Conservation (phyloP, 345 rosid genomes). For the Eucalyptus virginea region DNA sequence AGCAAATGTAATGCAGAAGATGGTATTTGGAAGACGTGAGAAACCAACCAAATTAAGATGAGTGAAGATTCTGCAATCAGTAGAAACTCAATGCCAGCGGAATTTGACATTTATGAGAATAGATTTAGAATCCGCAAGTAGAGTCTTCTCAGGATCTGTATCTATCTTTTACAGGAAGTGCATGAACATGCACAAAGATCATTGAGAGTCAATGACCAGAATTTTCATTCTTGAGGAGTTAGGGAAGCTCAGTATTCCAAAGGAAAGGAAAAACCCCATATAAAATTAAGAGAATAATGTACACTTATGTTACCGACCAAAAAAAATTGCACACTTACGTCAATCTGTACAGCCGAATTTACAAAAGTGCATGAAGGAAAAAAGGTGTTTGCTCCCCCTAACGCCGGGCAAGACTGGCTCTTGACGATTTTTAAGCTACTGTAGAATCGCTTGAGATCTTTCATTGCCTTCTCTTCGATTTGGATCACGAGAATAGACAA, state of each 20-base stretch:
- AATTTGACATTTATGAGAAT: not conserved
- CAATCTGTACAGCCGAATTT: slow-evolving; percentile 22
- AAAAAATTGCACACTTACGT: too few relatives aligned
- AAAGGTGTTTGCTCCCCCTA: not conserved
- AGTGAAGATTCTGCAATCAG: not conserved
- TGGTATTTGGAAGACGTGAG: not conserved
- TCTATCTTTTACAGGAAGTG: not conserved
- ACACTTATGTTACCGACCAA: not conserved
- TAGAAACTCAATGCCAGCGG: not conserved
- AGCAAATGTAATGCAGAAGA: not conserved
- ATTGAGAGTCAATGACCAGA: not conserved
- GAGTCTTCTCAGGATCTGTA: not conserved
- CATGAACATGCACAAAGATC: not conserved
- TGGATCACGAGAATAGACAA: slow-evolving; percentile 83
- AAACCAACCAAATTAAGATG: not conserved
- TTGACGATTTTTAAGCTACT: slow-evolving; percentile 78
- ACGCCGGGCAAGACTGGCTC: slow-evolving; percentile 24
- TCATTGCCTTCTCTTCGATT: slow-evolving; percentile 92
- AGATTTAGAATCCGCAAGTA: not conserved
- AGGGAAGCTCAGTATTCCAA: not conserved
- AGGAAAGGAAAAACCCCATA: not conserved
- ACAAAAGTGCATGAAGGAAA: not conserved
- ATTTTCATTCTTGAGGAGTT: not conserved
- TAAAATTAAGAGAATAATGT: not conserved
- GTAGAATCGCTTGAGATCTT: slow-evolving; percentile 82